These are phyloP conservation scores for Fusarium sp. DNA, from an alignment of 2,329 filamentous ascomycete species.

Conservation along the genomic window DNA sequence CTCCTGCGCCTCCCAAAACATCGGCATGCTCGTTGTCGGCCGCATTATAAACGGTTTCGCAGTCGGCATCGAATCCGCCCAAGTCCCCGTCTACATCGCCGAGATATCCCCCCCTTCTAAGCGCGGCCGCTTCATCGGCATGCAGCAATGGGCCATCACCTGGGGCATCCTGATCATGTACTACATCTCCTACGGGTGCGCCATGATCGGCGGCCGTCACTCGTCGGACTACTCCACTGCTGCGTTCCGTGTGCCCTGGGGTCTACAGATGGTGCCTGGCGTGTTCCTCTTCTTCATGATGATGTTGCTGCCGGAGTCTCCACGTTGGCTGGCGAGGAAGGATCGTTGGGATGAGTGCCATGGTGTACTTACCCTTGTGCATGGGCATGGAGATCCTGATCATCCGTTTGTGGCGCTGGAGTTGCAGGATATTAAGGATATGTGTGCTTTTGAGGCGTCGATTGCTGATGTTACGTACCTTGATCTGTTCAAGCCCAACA, in stretches of 20 bases:
- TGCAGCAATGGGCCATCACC: constrained; percentile 78
- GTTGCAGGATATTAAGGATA: constrained; percentile 76
- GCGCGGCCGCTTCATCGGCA: constrained; percentile 52
- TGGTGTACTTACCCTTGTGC: constrained; percentile 65
- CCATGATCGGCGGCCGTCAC: constrained; percentile 60
- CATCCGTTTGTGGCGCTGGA: constrained; percentile 75
- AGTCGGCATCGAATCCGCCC: constrained; percentile 73
- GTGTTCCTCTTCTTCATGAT: constrained; percentile 68
- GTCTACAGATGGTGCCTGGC: constrained; percentile 66
- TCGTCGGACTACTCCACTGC: constrained; percentile 61
- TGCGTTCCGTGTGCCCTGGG: constrained; percentile 72
- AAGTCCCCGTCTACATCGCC: constrained; percentile 77
- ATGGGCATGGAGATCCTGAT: constrained; percentile 72
- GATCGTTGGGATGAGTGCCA: constrained; percentile 71
- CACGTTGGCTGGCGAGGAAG: constrained; percentile 75
- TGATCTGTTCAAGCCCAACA: constrained; percentile 78
- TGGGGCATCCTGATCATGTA: constrained; percentile 76
- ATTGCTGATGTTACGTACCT: constrained; percentile 76
- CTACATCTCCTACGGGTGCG: constrained; percentile 74
- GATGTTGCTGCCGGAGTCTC: constrained; percentile 63
- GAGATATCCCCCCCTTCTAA: constrained; percentile 71
- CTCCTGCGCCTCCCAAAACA: constrained; percentile 57
- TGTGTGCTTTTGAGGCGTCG: constrained; percentile 76
- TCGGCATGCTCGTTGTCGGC: constrained; percentile 52
- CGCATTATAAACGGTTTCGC: constrained; percentile 71